A percentile compares a stretch with the other conserved stretches of the same genome.
Evolutionary conservation across 805 yeast species (phyloP).

Genomic region (Starmerella geochares): DNA sequence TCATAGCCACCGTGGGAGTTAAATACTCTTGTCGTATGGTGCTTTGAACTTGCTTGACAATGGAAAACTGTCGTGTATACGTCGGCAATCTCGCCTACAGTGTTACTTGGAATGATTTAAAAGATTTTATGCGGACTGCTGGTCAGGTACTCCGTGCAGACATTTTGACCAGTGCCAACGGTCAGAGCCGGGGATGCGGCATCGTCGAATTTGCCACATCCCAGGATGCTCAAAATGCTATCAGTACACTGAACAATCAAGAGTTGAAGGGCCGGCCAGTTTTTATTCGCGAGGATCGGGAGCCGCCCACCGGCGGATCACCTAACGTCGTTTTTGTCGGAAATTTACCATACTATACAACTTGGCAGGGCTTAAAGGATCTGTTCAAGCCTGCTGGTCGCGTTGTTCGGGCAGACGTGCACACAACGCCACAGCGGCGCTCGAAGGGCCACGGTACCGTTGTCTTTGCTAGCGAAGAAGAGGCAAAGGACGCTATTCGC

Average conservation of each 20-base stretch:
- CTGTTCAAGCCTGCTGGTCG: conserved; percentile 67
- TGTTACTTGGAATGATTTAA: conserved; percentile 40
- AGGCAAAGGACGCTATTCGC: conserved; percentile 61
- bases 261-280: conserved; percentile 66
- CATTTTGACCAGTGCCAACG: conserved; percentile 51
- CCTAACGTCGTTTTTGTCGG: conserved; percentile 49
- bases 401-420: conserved; percentile 74
- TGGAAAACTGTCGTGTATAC: conserved; percentile 34
- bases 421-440: conserved; percentile 54
- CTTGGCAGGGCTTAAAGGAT: conserved; percentile 80
- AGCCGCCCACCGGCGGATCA: conserved; percentile 39
- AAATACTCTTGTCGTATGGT: conserved; percentile 3
- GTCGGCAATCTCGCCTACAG: conserved; percentile 37
- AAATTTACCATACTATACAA: conserved; percentile 69
- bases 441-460: conserved; percentile 85
- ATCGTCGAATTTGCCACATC: conserved; percentile 58
- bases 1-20: conserved; percentile 7
- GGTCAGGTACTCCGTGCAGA: conserved; percentile 77
- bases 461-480: conserved; percentile 52
- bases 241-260: conserved; percentile 56
- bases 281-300: conserved; percentile 85
- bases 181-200: conserved; percentile 80
- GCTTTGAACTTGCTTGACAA: not conserved
- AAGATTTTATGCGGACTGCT: conserved; percentile 67
- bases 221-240: conserved; percentile 65